Evolutionary conservation across 2,329 filamentous ascomycete species (phyloP).

Genomic region (Arthrobotrys pseudoclavata): DNA sequence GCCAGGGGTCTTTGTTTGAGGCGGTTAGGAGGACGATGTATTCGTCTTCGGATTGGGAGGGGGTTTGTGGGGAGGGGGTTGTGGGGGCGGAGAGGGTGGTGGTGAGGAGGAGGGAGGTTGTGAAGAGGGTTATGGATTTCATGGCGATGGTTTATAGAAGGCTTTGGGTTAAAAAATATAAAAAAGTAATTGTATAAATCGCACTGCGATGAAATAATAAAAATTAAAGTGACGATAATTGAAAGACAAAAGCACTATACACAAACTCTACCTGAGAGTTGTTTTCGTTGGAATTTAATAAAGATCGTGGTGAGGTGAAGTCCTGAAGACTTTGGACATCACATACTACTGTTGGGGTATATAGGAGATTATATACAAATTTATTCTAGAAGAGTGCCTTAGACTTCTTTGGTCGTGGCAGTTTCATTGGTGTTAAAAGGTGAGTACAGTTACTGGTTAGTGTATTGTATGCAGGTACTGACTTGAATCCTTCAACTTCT

Average conservation of each 20-base stretch:
- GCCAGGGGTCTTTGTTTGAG: constrained; percentile 58
- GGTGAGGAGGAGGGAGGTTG: constrained; percentile 4
- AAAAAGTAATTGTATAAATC: background rate
- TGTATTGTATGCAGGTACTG: background rate
- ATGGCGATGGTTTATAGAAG: background rate
- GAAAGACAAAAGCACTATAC: background rate
- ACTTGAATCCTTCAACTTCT: background rate
- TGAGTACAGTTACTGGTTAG: background rate
- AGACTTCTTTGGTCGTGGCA: background rate
- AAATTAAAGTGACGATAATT: background rate
- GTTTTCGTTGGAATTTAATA: background rate
- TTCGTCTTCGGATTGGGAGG: constrained; percentile 29
- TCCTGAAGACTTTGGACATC: constrained; percentile 1
- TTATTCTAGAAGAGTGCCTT: too few relatives aligned
- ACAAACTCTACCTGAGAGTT: constrained; percentile 12
- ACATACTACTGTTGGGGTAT: background rate
- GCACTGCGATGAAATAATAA: background rate
- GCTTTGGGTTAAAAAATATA: background rate
- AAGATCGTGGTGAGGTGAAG: constrained; percentile 1
- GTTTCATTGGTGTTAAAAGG: constrained; percentile 3
- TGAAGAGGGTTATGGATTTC: constrained; percentile 24
- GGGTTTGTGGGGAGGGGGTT: background rate
- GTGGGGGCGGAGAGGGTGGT: constrained; percentile 1
- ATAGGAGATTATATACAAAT: too few relatives aligned
- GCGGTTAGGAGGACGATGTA: constrained; percentile 61